Evolutionary conservation across 1,284 basidiomycete species (phyloP), one percentile per base, ranked within the genome.

Genomic region (Trichosporon coremiiforme): DNA sequence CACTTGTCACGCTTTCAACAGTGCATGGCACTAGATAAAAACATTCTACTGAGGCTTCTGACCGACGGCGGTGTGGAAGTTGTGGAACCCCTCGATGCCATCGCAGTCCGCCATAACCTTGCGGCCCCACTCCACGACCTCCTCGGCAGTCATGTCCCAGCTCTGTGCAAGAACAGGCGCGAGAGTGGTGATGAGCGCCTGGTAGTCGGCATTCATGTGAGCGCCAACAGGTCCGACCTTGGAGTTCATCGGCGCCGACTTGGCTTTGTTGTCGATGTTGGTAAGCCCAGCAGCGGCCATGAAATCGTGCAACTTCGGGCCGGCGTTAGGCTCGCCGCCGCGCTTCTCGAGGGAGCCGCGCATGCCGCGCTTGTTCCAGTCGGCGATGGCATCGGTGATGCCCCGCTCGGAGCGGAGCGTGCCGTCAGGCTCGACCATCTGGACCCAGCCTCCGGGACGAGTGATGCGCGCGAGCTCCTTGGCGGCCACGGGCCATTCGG

Each of bases 381-480:
- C 68, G 8, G 74, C 74, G 6, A 71, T 60, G 7, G 74, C 64
- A 1, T 74, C 64, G 0, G 65, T 60, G 33, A 57, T 70, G 4
- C 74, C 72, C 60, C 70, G 53, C 65, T 74, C 70, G 15, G 36
- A 29, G 15, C 70, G 74, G 47, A 71, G 25, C 69, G 69, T 36
- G 76, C 80, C 78, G 73, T 82, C 67, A 80, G 81, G 53, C 70
- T 83, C 83, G 41, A 78, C 69, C 29, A 80, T 70, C 68, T 80
- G 80, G 15, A 80, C 74, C 76, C 76, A 79, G 15, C 80, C 80
- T 2, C 79, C 80, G 0, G 80, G 78, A 13, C 73, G 69, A 22
- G 79, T 69, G 4, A 78, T 74, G 33, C 80, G 76, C 31, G 73
- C 73, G n/a, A 80, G 73, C 69, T 82, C 80, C 0, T 50, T 47